These are phyloP conservation scores for Smittium mucronatum DNA, from an alignment of 371 early-diverging fungal species.

Conservation along the genomic window DNA sequence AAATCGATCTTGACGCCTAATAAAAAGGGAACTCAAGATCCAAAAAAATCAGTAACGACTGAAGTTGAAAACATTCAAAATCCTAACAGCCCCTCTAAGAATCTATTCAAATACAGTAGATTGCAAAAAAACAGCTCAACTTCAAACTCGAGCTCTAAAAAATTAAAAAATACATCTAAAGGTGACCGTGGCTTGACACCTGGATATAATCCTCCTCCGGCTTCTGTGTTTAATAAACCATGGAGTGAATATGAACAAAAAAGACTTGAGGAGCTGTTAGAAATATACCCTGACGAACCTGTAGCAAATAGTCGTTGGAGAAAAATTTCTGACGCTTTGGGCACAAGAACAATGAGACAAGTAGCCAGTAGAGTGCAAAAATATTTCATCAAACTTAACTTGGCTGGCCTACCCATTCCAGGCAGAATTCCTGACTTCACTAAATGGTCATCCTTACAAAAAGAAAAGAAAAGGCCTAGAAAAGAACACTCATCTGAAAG, in stretches of 20 bases:
- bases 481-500: background rate
- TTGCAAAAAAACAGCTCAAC: background rate
- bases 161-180: background rate
- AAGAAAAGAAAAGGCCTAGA: background rate
- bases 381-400: conserved; percentile 32
- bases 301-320: conserved; percentile 32
- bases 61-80: too few species aligned
- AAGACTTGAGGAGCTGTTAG: conserved; percentile 23
- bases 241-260: conserved; percentile 30
- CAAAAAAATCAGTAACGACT: too few species aligned
- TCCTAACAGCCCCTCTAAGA: too few species aligned
- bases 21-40: too few species aligned
- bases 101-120: too few species aligned
- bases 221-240: conserved; percentile 22
- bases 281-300: conserved; percentile 27
- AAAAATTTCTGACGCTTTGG: conserved; percentile 29
- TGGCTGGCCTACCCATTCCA: conserved; percentile 30
- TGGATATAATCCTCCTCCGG: conserved; percentile 9
- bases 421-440: conserved; percentile 25
- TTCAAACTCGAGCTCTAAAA: background rate
- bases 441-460: conserved; percentile 18
- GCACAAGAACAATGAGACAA: conserved; percentile 32
- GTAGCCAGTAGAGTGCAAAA: conserved; percentile 36
- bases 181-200: background rate
- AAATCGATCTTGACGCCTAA: too few species aligned